Evolutionary conservation across 169 alveolate genomes (phyloP).

Genomic region (Plasmodium vivax): DNA sequence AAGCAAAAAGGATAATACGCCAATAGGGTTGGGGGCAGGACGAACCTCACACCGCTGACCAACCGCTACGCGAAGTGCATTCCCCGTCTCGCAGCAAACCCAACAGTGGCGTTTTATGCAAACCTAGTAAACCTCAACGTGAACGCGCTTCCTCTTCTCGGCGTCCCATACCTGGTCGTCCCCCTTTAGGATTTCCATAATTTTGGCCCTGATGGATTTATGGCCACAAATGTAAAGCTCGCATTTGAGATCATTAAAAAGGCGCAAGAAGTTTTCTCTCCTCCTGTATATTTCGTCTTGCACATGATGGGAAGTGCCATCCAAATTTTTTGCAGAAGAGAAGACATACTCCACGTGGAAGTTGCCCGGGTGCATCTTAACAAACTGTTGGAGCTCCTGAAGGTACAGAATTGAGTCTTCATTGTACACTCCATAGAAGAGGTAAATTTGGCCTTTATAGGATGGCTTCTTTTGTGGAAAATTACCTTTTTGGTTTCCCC

Average conservation of each 20-base stretch:
- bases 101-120: neutral
- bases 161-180: neutral
- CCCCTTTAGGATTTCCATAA: conserved; percentile 40
- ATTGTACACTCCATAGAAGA: conserved; percentile 80
- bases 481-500: conserved; percentile 16
- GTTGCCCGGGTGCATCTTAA: conserved; percentile 54
- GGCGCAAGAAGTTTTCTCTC: conserved; percentile 27
- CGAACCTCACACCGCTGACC: neutral
- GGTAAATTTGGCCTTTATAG: conserved; percentile 42
- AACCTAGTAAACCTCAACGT: conserved; percentile 55
- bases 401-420: conserved; percentile 77
- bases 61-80: neutral
- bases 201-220: conserved; percentile 24
- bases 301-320: conserved; percentile 36
- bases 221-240: conserved; percentile 73
- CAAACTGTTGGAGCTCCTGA: conserved; percentile 71
- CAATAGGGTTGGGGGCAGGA: neutral
- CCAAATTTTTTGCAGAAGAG: conserved; percentile 55
- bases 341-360: conserved; percentile 72
- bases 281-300: conserved; percentile 61
- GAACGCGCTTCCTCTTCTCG: conserved; percentile 18
- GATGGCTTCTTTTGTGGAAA: neutral
- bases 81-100: neutral
- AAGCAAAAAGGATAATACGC: neutral
- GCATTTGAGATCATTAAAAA: conserved; percentile 18